phyloP scores from a whole-genome alignment of 2,329 filamentous ascomycete species.

The Talaromyces sp. region DNA sequence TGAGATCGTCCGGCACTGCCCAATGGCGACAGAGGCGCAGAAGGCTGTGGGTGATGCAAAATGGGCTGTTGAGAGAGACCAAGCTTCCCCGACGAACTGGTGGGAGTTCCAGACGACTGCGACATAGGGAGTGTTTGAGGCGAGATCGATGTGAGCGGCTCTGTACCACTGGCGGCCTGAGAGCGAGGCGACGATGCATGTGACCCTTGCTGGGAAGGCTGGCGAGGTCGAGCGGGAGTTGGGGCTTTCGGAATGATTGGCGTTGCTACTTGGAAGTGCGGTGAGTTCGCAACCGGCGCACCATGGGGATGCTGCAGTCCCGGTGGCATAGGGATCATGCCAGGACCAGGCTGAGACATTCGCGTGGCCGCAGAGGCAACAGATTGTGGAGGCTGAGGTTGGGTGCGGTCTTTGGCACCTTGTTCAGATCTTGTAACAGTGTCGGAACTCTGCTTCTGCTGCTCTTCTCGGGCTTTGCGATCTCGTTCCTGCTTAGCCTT shows the following conservation, averaged over 20 bases:
- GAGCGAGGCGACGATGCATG: slow-evolving; percentile 60
- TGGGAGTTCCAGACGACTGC: slow-evolving; percentile 60
- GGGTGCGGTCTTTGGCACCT: slow-evolving; percentile 43
- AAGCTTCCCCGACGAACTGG: slow-evolving; percentile 57
- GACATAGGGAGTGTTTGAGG: slow-evolving; percentile 57
- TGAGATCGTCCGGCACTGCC: slow-evolving; percentile 55
- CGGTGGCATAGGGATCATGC: slow-evolving; percentile 45
- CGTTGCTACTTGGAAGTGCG: slow-evolving; percentile 71
- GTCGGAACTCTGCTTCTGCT: slow-evolving; percentile 50
- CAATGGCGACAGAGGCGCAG: slow-evolving; percentile 59
- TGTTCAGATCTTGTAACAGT: slow-evolving; percentile 37
- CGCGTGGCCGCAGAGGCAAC: slow-evolving; percentile 39
- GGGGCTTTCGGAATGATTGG: slow-evolving; percentile 77
- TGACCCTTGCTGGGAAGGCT: slow-evolving; percentile 72
- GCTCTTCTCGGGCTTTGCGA: slow-evolving; percentile 40
- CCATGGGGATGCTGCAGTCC: slow-evolving; percentile 50
- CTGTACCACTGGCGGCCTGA: slow-evolving; percentile 33
- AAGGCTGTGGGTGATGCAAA: slow-evolving; percentile 53
- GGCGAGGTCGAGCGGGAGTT: slow-evolving; percentile 69
- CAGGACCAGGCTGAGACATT: slow-evolving; percentile 51
- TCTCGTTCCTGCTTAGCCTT: slow-evolving; percentile 60
- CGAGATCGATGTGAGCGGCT: slow-evolving; percentile 59
- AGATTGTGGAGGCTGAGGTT: slow-evolving; percentile 26
- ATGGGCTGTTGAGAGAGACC: slow-evolving; percentile 46
- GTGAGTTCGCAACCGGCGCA: slow-evolving; percentile 59